Base-by-base conservation (phyloP, 2,329 filamentous ascomycete genomes). In the Geosmithia morbida region DNA sequence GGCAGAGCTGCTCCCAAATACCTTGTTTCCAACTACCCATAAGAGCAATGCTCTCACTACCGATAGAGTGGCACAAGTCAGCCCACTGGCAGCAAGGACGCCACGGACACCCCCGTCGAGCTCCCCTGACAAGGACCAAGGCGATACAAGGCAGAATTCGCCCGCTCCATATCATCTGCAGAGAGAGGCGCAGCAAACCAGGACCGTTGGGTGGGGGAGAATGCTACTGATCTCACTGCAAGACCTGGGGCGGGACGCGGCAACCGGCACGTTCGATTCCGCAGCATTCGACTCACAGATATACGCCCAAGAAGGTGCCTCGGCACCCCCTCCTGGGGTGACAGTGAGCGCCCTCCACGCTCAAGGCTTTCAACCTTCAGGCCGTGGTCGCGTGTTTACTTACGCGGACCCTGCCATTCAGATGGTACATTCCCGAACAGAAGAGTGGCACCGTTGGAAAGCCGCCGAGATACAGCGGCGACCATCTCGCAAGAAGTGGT, bases 361-460 rank as follows among this genome's bases (percentile, higher is more conserved):
- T 22, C 33, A n/a, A 30, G 45, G 33, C 51, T 50, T 46, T 43
- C 43, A 4, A 43, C 49, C 8, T 19, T 49, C 51, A 44, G 48
- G 42, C 33, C 33, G 13, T 19, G 48, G 56, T 46, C 54, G 61
- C 26, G 57, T 65, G 6, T 78, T 67, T 51, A 59, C 65, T 1
- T 60, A 67, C 44, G 62, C 76, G 2, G 71, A 81, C 55, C 76
- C 75, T 0, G 66, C 67, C 1, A 63, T 70, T 2, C 70, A 75
- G 46, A 70, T 66, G 59, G 64, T 64, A 1, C 64, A 68, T 43
- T 60, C 60, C 2, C 64, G 65, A 43, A 65, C 70, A 0, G 54
- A 65, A 3, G 58, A 61, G 17, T 79, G 74, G 74, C 60, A 68
- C 45, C 56, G 54, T 14, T 56, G 59, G 16, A 80, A 78, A 50